Conservation (phyloP, 495 filamentous ascomycete species). For the Rhizodiscina lignyota region DNA sequence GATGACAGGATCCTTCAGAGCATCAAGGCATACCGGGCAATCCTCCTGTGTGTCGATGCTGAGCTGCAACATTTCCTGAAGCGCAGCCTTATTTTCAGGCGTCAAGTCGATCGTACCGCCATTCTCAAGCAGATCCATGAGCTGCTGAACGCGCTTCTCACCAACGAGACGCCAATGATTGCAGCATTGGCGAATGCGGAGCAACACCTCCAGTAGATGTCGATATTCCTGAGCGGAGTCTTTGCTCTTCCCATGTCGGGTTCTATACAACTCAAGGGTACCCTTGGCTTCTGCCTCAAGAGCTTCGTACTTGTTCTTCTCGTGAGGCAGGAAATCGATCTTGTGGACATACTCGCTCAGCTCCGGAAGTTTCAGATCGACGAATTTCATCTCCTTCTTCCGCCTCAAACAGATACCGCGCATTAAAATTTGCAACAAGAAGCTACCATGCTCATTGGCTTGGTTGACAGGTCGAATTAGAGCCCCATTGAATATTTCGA, state of each 20-base stretch:
- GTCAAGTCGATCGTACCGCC: slow-evolving; percentile 53
- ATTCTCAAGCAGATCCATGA: slow-evolving; percentile 49
- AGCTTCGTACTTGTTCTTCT: slow-evolving; percentile 65
- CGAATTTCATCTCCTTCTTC: slow-evolving; percentile 78
- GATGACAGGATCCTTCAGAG: slow-evolving; percentile 59
- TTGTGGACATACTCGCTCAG: slow-evolving; percentile 69
- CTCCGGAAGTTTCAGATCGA: slow-evolving; percentile 65
- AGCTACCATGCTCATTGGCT: slow-evolving; percentile 40
- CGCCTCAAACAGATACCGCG: slow-evolving; percentile 67
- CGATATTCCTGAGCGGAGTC: slow-evolving; percentile 31
- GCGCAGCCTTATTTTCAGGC: slow-evolving; percentile 50
- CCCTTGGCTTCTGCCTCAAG: slow-evolving; percentile 63
- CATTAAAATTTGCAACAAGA: slow-evolving; percentile 63
- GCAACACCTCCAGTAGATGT: slow-evolving; percentile 62
- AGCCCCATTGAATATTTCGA: slow-evolving; percentile 57
- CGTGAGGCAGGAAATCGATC: slow-evolving; percentile 58
- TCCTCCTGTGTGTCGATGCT: slow-evolving; percentile 70
- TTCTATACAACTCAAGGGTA: too few relatives aligned
- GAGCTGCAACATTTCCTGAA: slow-evolving; percentile 65
- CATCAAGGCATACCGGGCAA: slow-evolving; percentile 70
- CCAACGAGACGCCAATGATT: slow-evolving; percentile 73
- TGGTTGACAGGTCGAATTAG: slow-evolving; percentile 53
- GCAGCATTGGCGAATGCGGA: slow-evolving; percentile 74
- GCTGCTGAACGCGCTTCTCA: slow-evolving; percentile 50
- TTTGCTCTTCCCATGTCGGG: too few relatives aligned